Base-by-base conservation (phyloP, 164 flowering plant genomes). In the Cinnamomum micranthum region DNA sequence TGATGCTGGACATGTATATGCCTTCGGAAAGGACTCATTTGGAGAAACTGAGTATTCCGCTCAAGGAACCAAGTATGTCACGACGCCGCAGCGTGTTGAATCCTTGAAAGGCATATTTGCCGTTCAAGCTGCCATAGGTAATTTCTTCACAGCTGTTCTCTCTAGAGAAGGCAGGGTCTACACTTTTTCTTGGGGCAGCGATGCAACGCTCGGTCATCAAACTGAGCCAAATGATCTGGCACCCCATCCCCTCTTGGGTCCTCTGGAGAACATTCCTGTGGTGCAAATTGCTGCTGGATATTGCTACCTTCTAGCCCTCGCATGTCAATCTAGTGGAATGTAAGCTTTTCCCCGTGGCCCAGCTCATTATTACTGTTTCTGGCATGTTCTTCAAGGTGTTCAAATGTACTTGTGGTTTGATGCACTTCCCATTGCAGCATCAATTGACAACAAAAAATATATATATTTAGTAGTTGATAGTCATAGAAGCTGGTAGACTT, bases 251-350 rank as follows among this genome's bases (percentile, higher is more conserved):
- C 80, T 96, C 72, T 79, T 87, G 75, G 98, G 99, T 2, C 88
- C 94, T 28, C 85, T 96, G 3, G 98, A 92, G 79, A 86, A 92
- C 76, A 75, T 89, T 63, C 98, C 91, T 0, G 97, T 94, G n/a
- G 97, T 96, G 71, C 97, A 96, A 84, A 94, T 96, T 77, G 95
- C 98, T 11, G 97, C 99, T 69, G 99, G 99, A 71, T 90, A 92
- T 77, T 96, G 99, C 83, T 96, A 92, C 80, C 98, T 96, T 86
- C 97, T 96, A 79, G 92, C 91, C 24, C 86, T 96, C 74, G 91
- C 94, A 65, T 96, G 95, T 77, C 89, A 94, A 77, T 92, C 97
- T 75, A 78, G 79, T 82, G 93, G 97, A 79, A 94, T 92, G 99
- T 96, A 77, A 92, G 97, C 65, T 70, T 65, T 65, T 73, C 55